A percentile compares a stretch with the other conserved stretches of the same genome.
These are phyloP conservation scores for Tulasnella sp. DNA, from an alignment of 768 basidiomycete genomes.

Conservation along the genomic window DNA sequence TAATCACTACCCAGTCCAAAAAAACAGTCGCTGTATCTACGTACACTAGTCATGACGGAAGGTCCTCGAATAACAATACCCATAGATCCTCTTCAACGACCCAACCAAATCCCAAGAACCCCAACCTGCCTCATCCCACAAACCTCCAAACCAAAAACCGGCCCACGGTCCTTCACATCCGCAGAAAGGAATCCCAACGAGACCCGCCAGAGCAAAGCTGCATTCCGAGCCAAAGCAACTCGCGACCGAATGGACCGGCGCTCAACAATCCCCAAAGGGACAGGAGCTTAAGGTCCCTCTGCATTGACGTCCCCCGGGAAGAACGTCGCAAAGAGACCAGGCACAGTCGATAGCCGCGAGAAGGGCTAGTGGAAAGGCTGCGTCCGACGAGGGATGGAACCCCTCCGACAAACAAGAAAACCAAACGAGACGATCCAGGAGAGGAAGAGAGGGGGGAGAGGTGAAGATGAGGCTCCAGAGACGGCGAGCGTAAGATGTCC, in stretches of 20 bases:
- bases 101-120: background rate
- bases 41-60: background rate
- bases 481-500: background rate
- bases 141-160: background rate
- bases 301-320: background rate
- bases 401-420: background rate
- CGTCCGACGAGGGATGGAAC: background rate
- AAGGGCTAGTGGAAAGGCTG: background rate
- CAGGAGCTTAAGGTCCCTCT: background rate
- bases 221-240: background rate
- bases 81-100: background rate
- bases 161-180: background rate
- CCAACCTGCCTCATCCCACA: background rate
- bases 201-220: background rate
- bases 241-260: background rate
- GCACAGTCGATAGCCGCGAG: background rate
- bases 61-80: background rate
- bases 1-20: background rate
- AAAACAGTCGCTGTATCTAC: conserved; percentile 1
- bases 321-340: background rate
- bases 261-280: background rate
- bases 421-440: background rate
- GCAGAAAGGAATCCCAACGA: background rate
- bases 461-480: background rate
- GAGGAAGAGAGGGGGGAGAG: background rate